Evolutionary conservation across 2,329 filamentous ascomycete genomes (phyloP), one percentile per base, ranked within the genome.

Genomic region (Lachnum nothofagi): DNA sequence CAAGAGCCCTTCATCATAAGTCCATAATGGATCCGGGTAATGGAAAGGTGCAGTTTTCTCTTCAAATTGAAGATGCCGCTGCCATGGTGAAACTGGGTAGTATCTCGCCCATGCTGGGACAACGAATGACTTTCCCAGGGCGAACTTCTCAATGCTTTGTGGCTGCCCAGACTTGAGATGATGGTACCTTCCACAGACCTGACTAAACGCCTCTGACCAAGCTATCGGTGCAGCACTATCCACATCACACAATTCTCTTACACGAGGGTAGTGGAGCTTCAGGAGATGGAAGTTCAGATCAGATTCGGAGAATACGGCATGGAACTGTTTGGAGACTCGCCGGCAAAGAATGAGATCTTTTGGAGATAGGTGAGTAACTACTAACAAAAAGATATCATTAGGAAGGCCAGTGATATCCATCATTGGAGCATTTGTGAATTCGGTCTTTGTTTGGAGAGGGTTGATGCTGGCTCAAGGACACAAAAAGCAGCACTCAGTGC

Each of bases 351-450:
- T 60, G 44, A 73, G 65, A 53, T 82, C 78, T 16, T 59, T 64
- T 2, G 79, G 70, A 1, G 72, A 63, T 14, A 85, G 68, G 54
- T 75, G 62, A 2, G 59, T 66, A 29, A 77, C 51, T 46, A 84
- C 66, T 42, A 80, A 68, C 50, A 80, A 68, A 56, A 84, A 82
- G 40, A 84, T 61, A 44, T 81, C 78, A 56, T 73, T 71, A n/a
- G 80, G 79, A 33, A 84, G 67, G 14, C 70, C 64, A 8, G 66
- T 67, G 24, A 76, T 64, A 51, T 70, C 65, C 63, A 64, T 67
- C n/a, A 20, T 23, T 27, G 17, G 8, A 33, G 4, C n/a, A n/a
- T n/a, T n/a, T n/a, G n/a, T n/a, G n/a, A n/a, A n/a, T n/a, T n/a
- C n/a, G n/a, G n/a, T n/a, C n/a, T n/a, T n/a, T n/a, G n/a, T n/a